phyloP scores from a whole-genome alignment of 108 stramenopile genomes.

The Asterionellopsis glacialis region DNA sequence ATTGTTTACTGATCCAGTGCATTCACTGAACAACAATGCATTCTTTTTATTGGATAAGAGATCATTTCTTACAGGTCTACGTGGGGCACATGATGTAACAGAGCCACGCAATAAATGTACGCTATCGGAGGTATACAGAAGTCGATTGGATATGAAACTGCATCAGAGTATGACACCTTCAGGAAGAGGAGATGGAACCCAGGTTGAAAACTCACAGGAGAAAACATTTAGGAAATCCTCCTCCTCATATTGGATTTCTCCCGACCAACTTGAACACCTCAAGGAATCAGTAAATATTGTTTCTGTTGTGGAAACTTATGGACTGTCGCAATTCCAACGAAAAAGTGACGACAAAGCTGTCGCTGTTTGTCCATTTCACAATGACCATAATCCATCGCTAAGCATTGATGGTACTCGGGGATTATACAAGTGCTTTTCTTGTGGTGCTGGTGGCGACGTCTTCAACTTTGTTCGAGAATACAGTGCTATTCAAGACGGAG shows the following conservation, averaged over 20 bases:
- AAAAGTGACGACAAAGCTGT: slow-evolving; percentile 34
- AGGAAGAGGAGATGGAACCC: too few species aligned
- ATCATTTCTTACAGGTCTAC: too few species aligned
- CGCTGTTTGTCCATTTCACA: slow-evolving; percentile 90
- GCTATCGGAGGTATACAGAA: too few species aligned
- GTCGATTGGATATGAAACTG: too few species aligned
- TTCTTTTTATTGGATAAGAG: too few species aligned
- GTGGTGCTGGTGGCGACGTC: slow-evolving; percentile 90
- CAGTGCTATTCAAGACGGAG: slow-evolving; percentile 20
- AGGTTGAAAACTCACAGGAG: too few species aligned
- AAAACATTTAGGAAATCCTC: neutral
- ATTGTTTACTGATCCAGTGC: too few species aligned
- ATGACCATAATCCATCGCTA: slow-evolving; percentile 84
- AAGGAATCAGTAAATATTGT: slow-evolving; percentile 51
- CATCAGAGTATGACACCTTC: too few species aligned
- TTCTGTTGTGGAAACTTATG: slow-evolving; percentile 59
- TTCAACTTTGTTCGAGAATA: slow-evolving; percentile 83
- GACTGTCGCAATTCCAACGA: slow-evolving; percentile 47
- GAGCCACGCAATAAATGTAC: too few species aligned
- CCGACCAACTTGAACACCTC: slow-evolving; percentile 44
- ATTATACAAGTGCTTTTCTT: slow-evolving; percentile 91
- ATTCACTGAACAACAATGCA: too few species aligned
- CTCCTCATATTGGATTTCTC: slow-evolving; percentile 4
- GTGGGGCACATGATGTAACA: too few species aligned
- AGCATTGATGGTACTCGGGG: slow-evolving; percentile 68